Evolutionary conservation across 345 rosid species (phyloP), one percentile per base, ranked within the genome.

Genomic region (Laguncularia racemosa): DNA sequence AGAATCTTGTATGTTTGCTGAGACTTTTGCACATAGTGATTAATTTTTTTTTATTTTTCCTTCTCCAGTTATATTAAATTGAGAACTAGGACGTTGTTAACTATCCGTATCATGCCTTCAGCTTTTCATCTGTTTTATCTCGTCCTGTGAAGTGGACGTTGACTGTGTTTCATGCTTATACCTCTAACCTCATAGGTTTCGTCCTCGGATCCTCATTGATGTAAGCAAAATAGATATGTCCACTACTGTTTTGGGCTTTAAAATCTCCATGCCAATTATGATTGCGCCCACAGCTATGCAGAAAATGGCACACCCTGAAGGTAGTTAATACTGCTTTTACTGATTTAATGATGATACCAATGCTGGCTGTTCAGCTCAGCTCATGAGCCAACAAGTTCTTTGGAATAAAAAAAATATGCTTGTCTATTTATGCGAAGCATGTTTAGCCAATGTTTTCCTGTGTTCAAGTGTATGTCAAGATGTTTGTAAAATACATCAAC

Each of bases 291-390:
- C 95, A 12, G 98, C 96, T n/a, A 73, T 92, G 84, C 98, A 86
- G 81, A 92, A 89, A 76, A 89, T 92, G 97, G 98, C 96, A 58
- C 98, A 89, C 60, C 95, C 95, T 61, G 93, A 89, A 55, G 98
- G 95, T 84, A 43, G 6, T 15, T 58, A 51, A 26, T 17, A 14
- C 14, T 20, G 19, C 6, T 57, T 8, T n/a, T 46, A 17, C 11
- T n/a, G 48, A 14, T n/a, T 12, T 4, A 26, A 33, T 1, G 44
- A 46, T 13, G 43, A 18, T 47, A 44, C 5, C 20, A 15, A 20
- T 46, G 16, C 55, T 49, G 48, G 53, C 23, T 16, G 23, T 28
- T 48, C 33, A n/a, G n/a, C n/a, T n/a, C n/a, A n/a, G 28, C 5
- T 23, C 28, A 23, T 23, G 5, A 23, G 2, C 28, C 55, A 59